Conservation (phyloP, 495 filamentous ascomycete genomes). For the Penicillium turbatum region DNA sequence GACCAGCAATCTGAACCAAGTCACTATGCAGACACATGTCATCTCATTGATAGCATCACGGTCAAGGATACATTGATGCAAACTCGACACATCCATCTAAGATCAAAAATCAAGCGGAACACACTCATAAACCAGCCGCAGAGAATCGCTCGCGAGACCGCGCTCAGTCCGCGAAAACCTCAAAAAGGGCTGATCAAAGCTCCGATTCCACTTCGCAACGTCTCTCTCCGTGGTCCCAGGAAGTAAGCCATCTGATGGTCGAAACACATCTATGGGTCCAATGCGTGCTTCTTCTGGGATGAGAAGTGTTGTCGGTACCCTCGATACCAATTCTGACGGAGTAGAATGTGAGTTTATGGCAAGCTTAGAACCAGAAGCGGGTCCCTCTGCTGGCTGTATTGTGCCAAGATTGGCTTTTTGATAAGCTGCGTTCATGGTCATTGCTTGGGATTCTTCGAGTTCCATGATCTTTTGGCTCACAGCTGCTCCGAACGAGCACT, state of each 20-base stretch:
- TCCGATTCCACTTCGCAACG: constrained; percentile 12
- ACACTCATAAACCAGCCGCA: constrained; percentile 16
- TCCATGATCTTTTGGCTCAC: constrained; percentile 18
- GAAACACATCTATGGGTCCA: constrained; percentile 21
- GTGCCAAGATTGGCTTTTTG: neutral
- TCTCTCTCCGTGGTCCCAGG: constrained; percentile 15
- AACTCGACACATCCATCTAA: too few species aligned
- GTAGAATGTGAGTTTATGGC: neutral
- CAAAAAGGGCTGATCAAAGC: constrained; percentile 20
- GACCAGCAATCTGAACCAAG: too few species aligned
- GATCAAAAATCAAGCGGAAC: constrained; percentile 13
- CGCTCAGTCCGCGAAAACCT: constrained; percentile 19
- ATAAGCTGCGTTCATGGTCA: neutral
- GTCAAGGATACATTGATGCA: too few species aligned
- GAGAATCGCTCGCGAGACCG: constrained; percentile 12
- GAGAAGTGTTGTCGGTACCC: neutral
- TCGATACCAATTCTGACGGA: neutral
- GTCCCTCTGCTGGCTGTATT: neutral
- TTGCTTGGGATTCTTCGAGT: constrained; percentile 20
- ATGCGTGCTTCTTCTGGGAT: constrained; percentile 34
- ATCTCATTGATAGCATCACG: too few species aligned
- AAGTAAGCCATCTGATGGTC: constrained; percentile 20
- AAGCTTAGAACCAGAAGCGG: neutral
- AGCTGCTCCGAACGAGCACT: constrained; percentile 9
- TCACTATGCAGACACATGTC: neutral